Evolutionary conservation across 1,139 yeast genomes (phyloP), one percentile per base, ranked within the genome.

Genomic region (Geotrichum candidum): DNA sequence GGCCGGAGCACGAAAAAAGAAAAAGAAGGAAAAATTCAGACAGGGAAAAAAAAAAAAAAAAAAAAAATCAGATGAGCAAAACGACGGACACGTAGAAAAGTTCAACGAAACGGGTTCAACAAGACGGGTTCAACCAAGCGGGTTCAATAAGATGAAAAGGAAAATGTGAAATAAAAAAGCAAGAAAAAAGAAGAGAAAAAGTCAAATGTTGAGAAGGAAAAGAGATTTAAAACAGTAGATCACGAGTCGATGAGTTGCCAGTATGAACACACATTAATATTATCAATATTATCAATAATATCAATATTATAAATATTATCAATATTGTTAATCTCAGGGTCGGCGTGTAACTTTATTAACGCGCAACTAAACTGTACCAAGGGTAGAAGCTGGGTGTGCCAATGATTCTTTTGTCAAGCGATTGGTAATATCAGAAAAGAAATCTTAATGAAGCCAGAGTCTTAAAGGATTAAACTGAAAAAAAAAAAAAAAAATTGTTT

Each of bases 51-150:
- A 38, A 51, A 6, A 38, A 51, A 33, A 38, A 38, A 38, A 25
- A n/a, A 15, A 41, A 41, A 41, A 41, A 18, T 41, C 46, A 38
- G 59, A 48, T 27, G 59, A 56, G 29, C 51, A 51, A 15, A 54
- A 56, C n/a, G 29, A 22, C 22, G 53, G 35, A 46, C 23, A 50
- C 27, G 54, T n/a, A n/a, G 45, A 22, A 23, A 46, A 31, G 23
- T 10, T 25, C 2, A 52, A 45, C 7, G 54, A 9, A 5, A 27
- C n/a, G 23, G 51, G 56, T 25, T 35, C 51, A 52, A 45, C 7
- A 53, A 9, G 18, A 27, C n/a, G 23, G 51, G 56, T 25, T 35
- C 51, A 23, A 22, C 48, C 27, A 56, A 58, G 7, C 58, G 25
- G 54, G 45, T 33, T 6, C 2, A 45, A 29, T 4, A n/a, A 29